A percentile compares a stretch with the other conserved stretches of the same genome.
Evolutionary conservation across 495 filamentous ascomycete species (phyloP).

Genomic region (Trichoderma reesei): DNA sequence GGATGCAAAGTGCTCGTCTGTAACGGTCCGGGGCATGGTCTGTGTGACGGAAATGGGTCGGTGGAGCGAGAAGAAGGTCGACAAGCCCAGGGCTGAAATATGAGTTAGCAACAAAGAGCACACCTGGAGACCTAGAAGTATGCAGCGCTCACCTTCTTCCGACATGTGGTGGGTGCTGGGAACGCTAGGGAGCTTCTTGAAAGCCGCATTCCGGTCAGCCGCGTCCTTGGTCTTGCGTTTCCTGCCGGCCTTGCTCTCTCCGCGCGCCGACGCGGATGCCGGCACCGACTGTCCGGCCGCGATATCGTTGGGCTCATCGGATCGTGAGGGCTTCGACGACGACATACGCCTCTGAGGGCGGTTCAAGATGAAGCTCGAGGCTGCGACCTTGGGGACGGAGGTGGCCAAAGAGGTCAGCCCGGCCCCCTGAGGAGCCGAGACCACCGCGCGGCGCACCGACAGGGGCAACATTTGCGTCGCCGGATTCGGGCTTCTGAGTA

Average conservation of each 20-base stretch:
- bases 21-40: constrained; percentile 62
- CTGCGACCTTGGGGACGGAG: constrained; percentile 25
- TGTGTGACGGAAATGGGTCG: constrained; percentile 83
- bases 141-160: constrained; percentile 50
- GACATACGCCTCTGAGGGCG: constrained; percentile 41
- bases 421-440: constrained; percentile 15
- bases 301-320: constrained; percentile 39
- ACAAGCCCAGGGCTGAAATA: constrained; percentile 65
- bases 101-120: constrained; percentile 12
- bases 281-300: constrained; percentile 33
- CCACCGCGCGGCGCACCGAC: constrained; percentile 11
- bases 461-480: constrained; percentile 10
- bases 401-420: constrained; percentile 29
- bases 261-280: constrained; percentile 21
- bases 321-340: constrained; percentile 49
- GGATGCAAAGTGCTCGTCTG: constrained; percentile 62
- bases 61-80: constrained; percentile 93
- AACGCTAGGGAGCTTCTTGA: constrained; percentile 60
- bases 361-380: constrained; percentile 28
- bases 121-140: background rate
- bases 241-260: constrained; percentile 26
- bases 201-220: constrained; percentile 18
- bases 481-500: background rate
- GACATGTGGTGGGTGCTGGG: constrained; percentile 73
- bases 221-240: constrained; percentile 34